Evolutionary conservation across 768 basidiomycete species (phyloP).

Genomic region (Amanita rubescens): DNA sequence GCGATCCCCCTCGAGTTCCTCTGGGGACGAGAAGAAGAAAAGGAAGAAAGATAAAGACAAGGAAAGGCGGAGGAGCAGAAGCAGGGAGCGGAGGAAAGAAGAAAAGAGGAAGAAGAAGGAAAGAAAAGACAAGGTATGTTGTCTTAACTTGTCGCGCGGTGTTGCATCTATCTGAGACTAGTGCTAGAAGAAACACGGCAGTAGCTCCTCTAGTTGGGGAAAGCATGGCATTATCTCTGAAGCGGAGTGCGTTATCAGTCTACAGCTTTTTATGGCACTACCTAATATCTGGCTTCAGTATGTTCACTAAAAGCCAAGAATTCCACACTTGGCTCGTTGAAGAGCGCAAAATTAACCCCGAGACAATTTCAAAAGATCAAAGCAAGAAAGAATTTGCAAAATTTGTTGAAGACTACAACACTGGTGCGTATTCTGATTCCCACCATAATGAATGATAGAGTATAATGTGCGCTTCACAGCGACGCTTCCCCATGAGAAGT

Average conservation of each 20-base stretch:
- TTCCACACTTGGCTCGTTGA: conserved; percentile 92
- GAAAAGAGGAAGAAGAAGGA: conserved; percentile 49
- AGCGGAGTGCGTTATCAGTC: conserved; percentile 52
- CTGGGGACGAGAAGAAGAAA: conserved; percentile 33
- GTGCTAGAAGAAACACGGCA: conserved; percentile 43
- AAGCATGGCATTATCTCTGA: conserved; percentile 86
- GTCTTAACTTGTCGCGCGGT: not conserved
- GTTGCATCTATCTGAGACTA: not conserved
- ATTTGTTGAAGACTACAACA: conserved; percentile 82
- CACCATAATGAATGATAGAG: no score
- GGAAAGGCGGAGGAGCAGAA: conserved; percentile 36
- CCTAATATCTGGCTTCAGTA: conserved; percentile 33
- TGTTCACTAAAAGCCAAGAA: conserved; percentile 78
- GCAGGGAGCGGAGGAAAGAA: conserved; percentile 38
- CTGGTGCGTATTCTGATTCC: conserved; percentile 37
- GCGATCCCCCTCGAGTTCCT: conserved; percentile 30
- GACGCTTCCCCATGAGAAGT: conserved; percentile 91
- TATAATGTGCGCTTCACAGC: conserved; percentile 39
- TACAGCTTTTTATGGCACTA: not conserved
- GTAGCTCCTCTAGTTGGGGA: conserved; percentile 73
- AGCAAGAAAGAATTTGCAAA: conserved; percentile 78
- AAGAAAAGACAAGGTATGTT: conserved; percentile 56
- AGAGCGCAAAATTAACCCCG: conserved; percentile 86
- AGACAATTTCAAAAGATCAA: conserved; percentile 79
- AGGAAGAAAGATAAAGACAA: conserved; percentile 32